Evolutionary conservation across 768 basidiomycete genomes (phyloP).

Genomic region (Russula earlei): DNA sequence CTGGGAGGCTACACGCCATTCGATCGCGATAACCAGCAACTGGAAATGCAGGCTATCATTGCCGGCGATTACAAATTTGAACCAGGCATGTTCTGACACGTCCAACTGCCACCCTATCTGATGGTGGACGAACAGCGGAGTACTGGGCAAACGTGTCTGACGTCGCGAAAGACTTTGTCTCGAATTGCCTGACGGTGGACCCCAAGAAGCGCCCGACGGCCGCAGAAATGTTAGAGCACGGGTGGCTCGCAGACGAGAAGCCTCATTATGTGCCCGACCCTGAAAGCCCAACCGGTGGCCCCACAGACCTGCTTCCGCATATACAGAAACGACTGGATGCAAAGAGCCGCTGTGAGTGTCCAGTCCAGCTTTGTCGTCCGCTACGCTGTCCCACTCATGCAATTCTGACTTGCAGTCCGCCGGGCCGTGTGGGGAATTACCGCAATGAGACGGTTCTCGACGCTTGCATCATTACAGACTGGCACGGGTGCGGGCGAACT

Average conservation of each 20-base stretch:
- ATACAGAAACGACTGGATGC: slow-evolving; percentile 89
- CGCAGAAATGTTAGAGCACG: slow-evolving; percentile 58
- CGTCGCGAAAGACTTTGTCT: slow-evolving; percentile 77
- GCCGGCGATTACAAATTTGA: slow-evolving; percentile 89
- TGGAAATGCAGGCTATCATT: slow-evolving; percentile 94
- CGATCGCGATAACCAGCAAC: slow-evolving; percentile 78
- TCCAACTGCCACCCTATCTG: not conserved
- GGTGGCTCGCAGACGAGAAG: slow-evolving; percentile 64
- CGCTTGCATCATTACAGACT: slow-evolving; percentile 31
- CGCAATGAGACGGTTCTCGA: slow-evolving; percentile 73
- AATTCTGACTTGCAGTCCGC: slow-evolving; percentile 47
- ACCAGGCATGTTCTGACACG: slow-evolving; percentile 35
- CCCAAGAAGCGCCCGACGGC: slow-evolving; percentile 75
- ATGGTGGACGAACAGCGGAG: slow-evolving; percentile 38
- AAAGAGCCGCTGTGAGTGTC: slow-evolving; percentile 29
- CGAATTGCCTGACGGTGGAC: slow-evolving; percentile 76
- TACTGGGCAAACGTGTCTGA: slow-evolving; percentile 84
- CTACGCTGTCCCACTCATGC: not conserved
- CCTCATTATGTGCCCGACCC: slow-evolving; percentile 67
- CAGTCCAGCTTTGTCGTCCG: not conserved
- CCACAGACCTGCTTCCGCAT: slow-evolving; percentile 75
- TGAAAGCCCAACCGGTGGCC: slow-evolving; percentile 44
- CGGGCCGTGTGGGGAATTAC: slow-evolving; percentile 82
- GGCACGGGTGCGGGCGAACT: slow-evolving; percentile 40
- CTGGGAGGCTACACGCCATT: slow-evolving; percentile 95